Evolutionary conservation across 2,329 filamentous ascomycete genomes (phyloP).

Genomic region (Fusarium protoensiforme): DNA sequence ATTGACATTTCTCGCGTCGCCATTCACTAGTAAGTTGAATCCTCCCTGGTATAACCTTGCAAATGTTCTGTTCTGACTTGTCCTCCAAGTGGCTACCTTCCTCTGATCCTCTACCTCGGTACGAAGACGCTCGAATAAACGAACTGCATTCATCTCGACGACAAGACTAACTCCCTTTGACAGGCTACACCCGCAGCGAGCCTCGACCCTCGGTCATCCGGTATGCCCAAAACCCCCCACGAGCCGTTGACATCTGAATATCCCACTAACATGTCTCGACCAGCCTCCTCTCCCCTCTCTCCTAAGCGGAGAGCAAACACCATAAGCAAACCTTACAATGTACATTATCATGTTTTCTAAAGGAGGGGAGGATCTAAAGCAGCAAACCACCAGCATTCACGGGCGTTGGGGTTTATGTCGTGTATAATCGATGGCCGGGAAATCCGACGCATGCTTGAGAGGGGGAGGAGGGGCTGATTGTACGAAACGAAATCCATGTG

Average conservation of each 20-base stretch:
- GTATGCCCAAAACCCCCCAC: constrained; percentile 49
- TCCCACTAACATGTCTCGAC: constrained; percentile 18
- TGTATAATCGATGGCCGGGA: constrained; percentile 28
- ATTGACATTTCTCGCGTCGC: constrained; percentile 94
- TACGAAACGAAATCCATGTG: constrained; percentile 40
- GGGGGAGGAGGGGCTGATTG: constrained; percentile 23
- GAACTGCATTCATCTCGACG: constrained; percentile 5
- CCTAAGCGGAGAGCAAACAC: constrained; percentile 52
- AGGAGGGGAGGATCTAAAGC: constrained; percentile 1
- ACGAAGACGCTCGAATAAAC: constrained; percentile 49
- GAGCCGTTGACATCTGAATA: constrained; percentile 19
- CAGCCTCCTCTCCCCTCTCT: constrained; percentile 73
- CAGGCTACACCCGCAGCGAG: constrained; percentile 94
- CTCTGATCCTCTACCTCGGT: constrained; percentile 97
- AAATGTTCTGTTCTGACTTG: constrained; percentile 46
- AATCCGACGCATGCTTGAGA: constrained; percentile 31
- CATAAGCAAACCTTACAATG: constrained; percentile 28
- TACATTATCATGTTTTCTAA: constrained; percentile 38
- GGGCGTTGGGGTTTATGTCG: constrained; percentile 37
- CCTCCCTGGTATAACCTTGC: background rate
- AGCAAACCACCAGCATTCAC: constrained; percentile 39
- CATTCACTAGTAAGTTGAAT: constrained; percentile 85
- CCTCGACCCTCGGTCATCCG: constrained; percentile 80
- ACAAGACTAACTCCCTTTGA: constrained; percentile 41
- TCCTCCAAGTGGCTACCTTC: constrained; percentile 85